phyloP scores from a whole-genome alignment of 2,329 filamentous ascomycete genomes.

The Epichloe sibirici region DNA sequence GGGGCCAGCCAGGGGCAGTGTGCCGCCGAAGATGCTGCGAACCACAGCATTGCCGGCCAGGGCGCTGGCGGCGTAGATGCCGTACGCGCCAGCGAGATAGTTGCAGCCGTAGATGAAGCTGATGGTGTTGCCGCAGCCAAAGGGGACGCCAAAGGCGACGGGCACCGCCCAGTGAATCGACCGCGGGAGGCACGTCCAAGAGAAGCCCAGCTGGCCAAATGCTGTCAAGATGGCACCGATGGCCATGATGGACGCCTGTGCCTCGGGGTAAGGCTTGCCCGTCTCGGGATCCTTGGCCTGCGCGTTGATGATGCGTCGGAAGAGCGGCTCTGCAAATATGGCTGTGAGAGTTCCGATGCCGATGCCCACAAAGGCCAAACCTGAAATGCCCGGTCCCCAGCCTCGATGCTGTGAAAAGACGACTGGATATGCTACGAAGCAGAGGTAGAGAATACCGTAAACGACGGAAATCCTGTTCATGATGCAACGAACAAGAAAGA shows the following conservation, averaged over 20 bases:
- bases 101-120: slow-evolving; percentile 76
- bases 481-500: not conserved
- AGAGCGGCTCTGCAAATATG: slow-evolving; percentile 55
- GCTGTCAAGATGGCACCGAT: slow-evolving; percentile 64
- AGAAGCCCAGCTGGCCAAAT: slow-evolving; percentile 72
- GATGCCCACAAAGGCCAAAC: slow-evolving; percentile 66
- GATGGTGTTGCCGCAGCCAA: slow-evolving; percentile 63
- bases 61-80: slow-evolving; percentile 70
- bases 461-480: slow-evolving; percentile 58
- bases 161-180: slow-evolving; percentile 74
- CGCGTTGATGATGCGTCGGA: slow-evolving; percentile 64
- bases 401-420: slow-evolving; percentile 65
- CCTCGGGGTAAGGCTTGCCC: slow-evolving; percentile 62
- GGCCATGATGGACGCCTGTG: slow-evolving; percentile 68
- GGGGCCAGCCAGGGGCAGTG: slow-evolving; percentile 62
- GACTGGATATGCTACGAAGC: slow-evolving; percentile 82
- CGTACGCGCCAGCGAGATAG: slow-evolving; percentile 68
- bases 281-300: slow-evolving; percentile 66
- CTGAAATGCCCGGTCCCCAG: slow-evolving; percentile 62
- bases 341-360: slow-evolving; percentile 50
- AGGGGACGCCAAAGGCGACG: slow-evolving; percentile 66
- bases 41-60: slow-evolving; percentile 70
- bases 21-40: slow-evolving; percentile 62
- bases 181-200: slow-evolving; percentile 71
- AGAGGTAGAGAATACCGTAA: slow-evolving; percentile 79